phyloP scores from a whole-genome alignment of 257 asterid genomes.

The Capsicum chinense region DNA sequence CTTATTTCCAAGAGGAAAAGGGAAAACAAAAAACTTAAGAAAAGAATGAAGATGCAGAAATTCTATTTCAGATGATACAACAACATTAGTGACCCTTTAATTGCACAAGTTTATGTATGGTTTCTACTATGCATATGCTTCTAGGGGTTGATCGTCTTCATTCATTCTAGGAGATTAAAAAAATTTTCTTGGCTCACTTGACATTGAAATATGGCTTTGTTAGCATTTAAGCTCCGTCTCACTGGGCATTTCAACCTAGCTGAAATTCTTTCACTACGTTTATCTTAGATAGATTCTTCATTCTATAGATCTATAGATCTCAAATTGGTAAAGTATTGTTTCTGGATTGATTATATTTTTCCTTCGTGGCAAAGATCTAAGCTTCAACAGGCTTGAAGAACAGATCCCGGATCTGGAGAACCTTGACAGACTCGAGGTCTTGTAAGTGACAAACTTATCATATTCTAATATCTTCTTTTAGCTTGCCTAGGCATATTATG shows the following conservation, averaged over 20 bases:
- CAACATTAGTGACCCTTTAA: neutral
- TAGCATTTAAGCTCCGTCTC: neutral
- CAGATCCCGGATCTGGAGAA: conserved; percentile 44
- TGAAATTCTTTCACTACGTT: neutral
- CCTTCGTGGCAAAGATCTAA: conserved; percentile 56
- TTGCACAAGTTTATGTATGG: neutral
- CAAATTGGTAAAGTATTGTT: neutral
- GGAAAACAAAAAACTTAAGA: too few relatives aligned
- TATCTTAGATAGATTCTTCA: neutral
- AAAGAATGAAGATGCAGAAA: neutral
- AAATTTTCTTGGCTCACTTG: neutral
- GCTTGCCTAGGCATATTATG: too few relatives aligned
- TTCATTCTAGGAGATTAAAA: neutral
- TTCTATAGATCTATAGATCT: neutral
- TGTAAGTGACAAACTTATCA: conserved; percentile 41
- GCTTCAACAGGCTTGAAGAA: conserved; percentile 63
- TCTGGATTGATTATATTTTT: neutral
- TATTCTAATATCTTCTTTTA: too few relatives aligned
- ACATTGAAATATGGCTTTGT: too few relatives aligned
- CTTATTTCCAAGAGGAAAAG: neutral
- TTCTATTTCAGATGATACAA: neutral
- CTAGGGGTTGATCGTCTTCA: neutral
- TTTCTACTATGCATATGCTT: neutral
- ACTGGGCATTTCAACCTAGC: neutral
- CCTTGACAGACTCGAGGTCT: conserved; percentile 11